Percentiles rank a stretch among this genome's conserved stretches.
Conservation (phyloP, 2,329 filamentous ascomycete species). For the Lecanicillium sp. region DNA sequence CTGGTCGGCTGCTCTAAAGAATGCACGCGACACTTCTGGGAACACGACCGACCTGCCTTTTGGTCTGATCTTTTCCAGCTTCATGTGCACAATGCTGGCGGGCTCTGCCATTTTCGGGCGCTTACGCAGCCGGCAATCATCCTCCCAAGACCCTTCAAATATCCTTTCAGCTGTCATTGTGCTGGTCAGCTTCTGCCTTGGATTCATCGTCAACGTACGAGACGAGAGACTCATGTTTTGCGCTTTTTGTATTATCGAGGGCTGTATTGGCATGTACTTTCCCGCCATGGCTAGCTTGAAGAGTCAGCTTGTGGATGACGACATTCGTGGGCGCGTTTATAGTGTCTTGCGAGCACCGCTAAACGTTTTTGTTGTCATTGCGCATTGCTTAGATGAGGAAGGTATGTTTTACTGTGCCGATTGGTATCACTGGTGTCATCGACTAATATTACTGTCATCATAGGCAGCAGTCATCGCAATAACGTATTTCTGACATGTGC, state of each 20-base stretch:
- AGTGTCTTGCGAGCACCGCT: conserved; percentile 48
- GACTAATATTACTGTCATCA: neutral
- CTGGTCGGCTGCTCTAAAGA: conserved; percentile 48
- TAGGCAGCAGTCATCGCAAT: conserved; percentile 21
- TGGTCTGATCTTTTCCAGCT: conserved; percentile 45
- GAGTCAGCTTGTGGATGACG: conserved; percentile 43
- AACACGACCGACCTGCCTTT: conserved; percentile 26
- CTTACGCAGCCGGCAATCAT: neutral
- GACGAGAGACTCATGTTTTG: conserved; percentile 39
- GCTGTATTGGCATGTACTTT: conserved; percentile 49
- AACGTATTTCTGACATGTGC: conserved; percentile 17
- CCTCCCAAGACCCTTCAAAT: neutral
- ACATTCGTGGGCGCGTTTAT: conserved; percentile 44
- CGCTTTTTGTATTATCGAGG: conserved; percentile 49
- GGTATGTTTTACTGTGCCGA: conserved; percentile 21
- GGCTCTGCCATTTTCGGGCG: conserved; percentile 30
- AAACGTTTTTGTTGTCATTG: conserved; percentile 43
- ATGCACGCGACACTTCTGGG: conserved; percentile 22
- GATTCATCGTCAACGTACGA: conserved; percentile 32
- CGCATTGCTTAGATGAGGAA: conserved; percentile 35
- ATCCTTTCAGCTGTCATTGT: conserved; percentile 15
- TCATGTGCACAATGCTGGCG: conserved; percentile 50
- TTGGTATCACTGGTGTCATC: neutral
- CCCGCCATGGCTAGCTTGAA: conserved; percentile 48
- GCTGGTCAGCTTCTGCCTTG: conserved; percentile 26